Conservation (phyloP, 176 grass and related monocot species). For the Avena insularis region DNA sequence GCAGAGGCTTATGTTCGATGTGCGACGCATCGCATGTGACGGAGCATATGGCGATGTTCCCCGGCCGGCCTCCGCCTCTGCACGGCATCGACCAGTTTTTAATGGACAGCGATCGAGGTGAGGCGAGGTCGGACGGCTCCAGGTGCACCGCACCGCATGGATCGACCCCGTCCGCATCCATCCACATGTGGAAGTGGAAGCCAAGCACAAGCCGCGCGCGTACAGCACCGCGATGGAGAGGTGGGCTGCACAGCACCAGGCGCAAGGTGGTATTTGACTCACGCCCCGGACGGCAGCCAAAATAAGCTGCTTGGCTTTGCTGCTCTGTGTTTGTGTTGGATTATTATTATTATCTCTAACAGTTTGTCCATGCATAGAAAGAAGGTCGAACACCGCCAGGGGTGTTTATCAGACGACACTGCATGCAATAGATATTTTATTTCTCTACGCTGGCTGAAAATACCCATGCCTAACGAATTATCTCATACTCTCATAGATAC, state of each 20-base stretch:
- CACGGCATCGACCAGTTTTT: not conserved
- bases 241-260: not conserved
- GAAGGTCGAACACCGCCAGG: no score
- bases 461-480: no score
- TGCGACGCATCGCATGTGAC: constrained; percentile 33
- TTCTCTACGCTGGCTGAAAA: no score
- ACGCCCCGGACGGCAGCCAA: no score
- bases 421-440: not conserved
- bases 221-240: not conserved
- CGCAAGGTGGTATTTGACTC: not conserved
- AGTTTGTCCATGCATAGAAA: no score
- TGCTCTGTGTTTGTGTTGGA: not conserved
- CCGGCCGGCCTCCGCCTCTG: not conserved
- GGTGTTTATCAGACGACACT: not conserved
- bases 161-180: not conserved
- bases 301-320: not conserved
- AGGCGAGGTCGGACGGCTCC: not conserved
- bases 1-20: not conserved
- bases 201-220: not conserved
- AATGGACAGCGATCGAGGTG: constrained; percentile 9
- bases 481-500: no score
- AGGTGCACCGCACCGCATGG: not conserved
- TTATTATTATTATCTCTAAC: no score
- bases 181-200: not conserved
- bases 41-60: constrained; percentile 37